Evolutionary conservation across 179 eudicot genomes (phyloP).

Genomic region (Pouteria campechiana): DNA sequence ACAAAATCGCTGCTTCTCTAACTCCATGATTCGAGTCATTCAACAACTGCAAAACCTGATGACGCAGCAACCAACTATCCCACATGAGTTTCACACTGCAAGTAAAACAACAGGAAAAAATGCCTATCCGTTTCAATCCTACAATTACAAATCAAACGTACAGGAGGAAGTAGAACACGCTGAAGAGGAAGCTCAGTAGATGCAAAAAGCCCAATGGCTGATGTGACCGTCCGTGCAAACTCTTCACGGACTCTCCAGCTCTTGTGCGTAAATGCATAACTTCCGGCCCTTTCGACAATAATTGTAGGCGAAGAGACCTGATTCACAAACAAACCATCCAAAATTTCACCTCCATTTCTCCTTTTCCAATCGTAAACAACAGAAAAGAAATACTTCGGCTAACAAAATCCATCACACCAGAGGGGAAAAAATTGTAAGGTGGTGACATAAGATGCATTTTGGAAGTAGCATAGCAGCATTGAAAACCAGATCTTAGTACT

Average conservation of each 20-base stretch:
- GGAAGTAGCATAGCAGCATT: no score
- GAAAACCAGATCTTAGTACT: no score
- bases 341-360: neutral
- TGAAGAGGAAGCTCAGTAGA: slow-evolving; percentile 95
- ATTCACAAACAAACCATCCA: slow-evolving; percentile 3
- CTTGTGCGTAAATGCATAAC: slow-evolving; percentile 91
- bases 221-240: slow-evolving; percentile 89
- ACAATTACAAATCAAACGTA: slow-evolving; percentile 38
- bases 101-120: slow-evolving; percentile 2
- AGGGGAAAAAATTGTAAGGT: no score
- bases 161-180: slow-evolving; percentile 94
- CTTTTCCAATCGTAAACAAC: no score
- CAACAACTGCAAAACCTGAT: slow-evolving; percentile 93
- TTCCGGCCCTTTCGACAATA: slow-evolving; percentile 93
- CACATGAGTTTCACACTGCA: neutral
- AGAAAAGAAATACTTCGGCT: no score
- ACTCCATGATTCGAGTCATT: slow-evolving; percentile 89
- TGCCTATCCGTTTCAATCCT: neutral
- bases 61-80: neutral
- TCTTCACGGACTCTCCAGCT: slow-evolving; percentile 99
- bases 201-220: slow-evolving; percentile 88
- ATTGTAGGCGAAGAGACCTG: slow-evolving; percentile 98
- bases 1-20: slow-evolving; percentile 83
- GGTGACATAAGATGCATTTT: no score
- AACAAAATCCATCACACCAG: no score